Base-by-base conservation (phyloP, 257 asterid species). In the Schizonepeta tenuifolia region DNA sequence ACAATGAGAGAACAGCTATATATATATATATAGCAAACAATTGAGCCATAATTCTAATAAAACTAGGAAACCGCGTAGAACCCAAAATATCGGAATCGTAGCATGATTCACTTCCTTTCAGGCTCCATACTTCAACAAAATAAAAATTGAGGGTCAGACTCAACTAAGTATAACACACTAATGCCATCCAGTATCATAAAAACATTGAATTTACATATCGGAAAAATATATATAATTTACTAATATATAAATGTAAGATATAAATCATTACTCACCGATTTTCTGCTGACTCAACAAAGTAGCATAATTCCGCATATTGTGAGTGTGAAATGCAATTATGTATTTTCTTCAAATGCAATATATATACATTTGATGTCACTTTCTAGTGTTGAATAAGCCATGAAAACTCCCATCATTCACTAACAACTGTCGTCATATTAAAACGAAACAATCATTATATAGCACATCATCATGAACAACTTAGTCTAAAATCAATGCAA, bases 361-460 rank as follows among this genome's bases (percentile, higher is more conserved):
- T 55, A 31, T 31, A 40, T 21, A 20, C 20, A 47, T 22, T 57
- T 38, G 60, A 69, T 70, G 72, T 76, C 76, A 70, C 72, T 76
- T 76, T 76, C 80, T 51, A 63, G 69, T 63, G 65, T 70, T 64
- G 26, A 76, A 55, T 53, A 62, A 69, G 76, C 76, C 53, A 63
- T 76, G 15, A 55, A 76, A 71, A 62, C 53, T 55, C 67, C 53
- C 72, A 70, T 76, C 80, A 76, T 70, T 70, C 54, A 70, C 53
- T 43, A 70, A 70, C 80, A 76, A 63, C 80, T 76, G 80, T 70
- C 80, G 13, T 60, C 79, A 51, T 53, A 40, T 69, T 61, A 51
- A 61, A 62, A 51, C 51, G 54, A 44, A 70, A 62, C 33, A 70
- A 76, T 76, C 72, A 76, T 76, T 50, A 60, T 69, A 60, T 9